Evolutionary conservation across 441 rosid species (phyloP).

Genomic region (Metrosideros polymorpha): DNA sequence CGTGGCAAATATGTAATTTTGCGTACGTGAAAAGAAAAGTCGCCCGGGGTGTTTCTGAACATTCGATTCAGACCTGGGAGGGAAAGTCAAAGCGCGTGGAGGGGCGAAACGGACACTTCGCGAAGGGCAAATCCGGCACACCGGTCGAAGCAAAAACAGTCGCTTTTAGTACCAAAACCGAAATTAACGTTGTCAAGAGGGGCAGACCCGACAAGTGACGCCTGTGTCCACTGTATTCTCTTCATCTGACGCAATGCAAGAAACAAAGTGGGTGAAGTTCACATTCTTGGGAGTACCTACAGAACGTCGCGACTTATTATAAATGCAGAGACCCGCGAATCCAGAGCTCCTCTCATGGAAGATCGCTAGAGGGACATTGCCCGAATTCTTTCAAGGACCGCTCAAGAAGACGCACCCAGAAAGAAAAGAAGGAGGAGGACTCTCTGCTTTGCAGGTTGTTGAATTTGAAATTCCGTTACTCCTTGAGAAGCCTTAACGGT

Average conservation of each 20-base stretch:
- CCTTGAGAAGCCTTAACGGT: slow-evolving; percentile 5
- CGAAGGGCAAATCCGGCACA: background rate
- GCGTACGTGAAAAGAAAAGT: background rate
- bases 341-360: background rate
- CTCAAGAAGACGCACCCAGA: background rate
- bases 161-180: background rate
- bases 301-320: background rate
- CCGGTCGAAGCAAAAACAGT: slow-evolving; percentile 5
- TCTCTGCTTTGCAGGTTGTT: background rate
- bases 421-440: background rate
- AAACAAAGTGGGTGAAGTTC: background rate
- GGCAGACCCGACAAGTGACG: background rate
- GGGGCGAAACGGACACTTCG: slow-evolving; percentile 2
- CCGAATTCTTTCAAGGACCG: background rate
- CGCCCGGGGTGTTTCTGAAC: background rate
- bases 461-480: background rate
- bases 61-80: background rate
- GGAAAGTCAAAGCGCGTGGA: background rate
- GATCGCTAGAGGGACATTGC: background rate
- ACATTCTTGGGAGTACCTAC: background rate
- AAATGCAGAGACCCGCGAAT: background rate
- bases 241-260: background rate
- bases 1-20: no score
- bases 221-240: background rate
- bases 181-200: background rate